Conservation (phyloP, 108 stramenopile genomes). For the Cyclotella baltica region DNA sequence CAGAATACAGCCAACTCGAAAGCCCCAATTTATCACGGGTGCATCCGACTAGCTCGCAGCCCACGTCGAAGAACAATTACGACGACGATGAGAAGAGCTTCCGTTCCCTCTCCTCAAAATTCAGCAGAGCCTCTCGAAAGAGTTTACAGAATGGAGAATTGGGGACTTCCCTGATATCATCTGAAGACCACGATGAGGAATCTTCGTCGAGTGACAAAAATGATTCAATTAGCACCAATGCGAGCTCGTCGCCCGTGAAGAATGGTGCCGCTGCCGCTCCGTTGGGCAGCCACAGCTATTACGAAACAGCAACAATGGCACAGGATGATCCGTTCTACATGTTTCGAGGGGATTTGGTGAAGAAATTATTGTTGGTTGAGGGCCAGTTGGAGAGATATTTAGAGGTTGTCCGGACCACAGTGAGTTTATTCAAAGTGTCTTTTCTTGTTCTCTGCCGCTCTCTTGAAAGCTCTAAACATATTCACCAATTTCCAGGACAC, state of each 20-base stretch:
- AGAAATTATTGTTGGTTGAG: constrained; percentile 68
- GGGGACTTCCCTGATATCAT: neutral
- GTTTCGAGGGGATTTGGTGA: constrained; percentile 75
- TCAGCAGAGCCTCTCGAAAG: constrained; percentile 29
- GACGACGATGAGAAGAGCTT: constrained; percentile 3
- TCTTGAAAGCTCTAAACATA: neutral
- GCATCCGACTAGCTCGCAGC: neutral
- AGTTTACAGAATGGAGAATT: constrained; percentile 11
- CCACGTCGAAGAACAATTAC: neutral
- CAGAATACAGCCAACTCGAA: constrained; percentile 11
- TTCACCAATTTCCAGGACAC: constrained; percentile 59
- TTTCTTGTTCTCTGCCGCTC: constrained; percentile 7
- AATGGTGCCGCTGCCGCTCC: neutral
- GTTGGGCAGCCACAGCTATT: constrained; percentile 4
- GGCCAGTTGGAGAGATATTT: constrained; percentile 64
- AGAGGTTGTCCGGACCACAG: constrained; percentile 70
- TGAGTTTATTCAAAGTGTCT: constrained; percentile 1
- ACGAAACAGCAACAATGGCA: constrained; percentile 11
- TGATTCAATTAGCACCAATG: neutral
- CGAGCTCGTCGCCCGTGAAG: neutral
- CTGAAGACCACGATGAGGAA: constrained; percentile 7
- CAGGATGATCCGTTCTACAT: constrained; percentile 82
- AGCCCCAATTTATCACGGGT: constrained; percentile 1
- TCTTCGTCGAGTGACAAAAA: constrained; percentile 2
- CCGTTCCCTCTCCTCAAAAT: constrained; percentile 32